Base-by-base conservation (phyloP, 2,329 filamentous ascomycete species). In the Penicillium sp. region DNA sequence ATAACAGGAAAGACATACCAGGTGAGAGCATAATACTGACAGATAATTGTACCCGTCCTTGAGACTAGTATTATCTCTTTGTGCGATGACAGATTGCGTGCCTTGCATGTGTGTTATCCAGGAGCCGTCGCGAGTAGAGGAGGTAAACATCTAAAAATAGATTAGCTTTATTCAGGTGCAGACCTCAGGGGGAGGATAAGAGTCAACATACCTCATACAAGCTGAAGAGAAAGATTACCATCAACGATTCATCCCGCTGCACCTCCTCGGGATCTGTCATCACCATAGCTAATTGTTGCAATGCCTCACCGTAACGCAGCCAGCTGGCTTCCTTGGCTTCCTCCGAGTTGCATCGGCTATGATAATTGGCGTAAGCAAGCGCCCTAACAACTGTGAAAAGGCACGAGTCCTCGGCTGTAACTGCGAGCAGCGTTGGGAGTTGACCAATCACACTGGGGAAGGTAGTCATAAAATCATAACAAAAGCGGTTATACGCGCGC, bases 61-160 rank as follows among this genome's bases (percentile, higher is more conserved):
- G 10, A 45, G 46, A 8, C 13, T 51, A 16, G 26, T 39, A n/a
- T 16, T 48, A 16, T 51, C 49, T 13, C 51, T 40, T 7, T 57
- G 45, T 1, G 48, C 54, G 23, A 59, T 43, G 10, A 59, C 42
- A 2, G 57, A 54, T 19, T 59, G 57, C 2, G 57, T 55, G 14
- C 54, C 57, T 34, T 48, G 40, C 51, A 59, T 55, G 28, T 59
- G 57, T 11, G 54, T 51, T 4, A 59, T 33, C 50, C 55, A 59
- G 3, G 48, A 55, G 9, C 57, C 57, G 18, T 59, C 57, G 6
- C 54, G 57, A 1, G 5, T 42, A 5, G 45, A 43, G 1, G 57
- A 59, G 14, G 57, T 50, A 5, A 59, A 45, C 40, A 54, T 54
- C 57, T 59, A 31, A 4, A 47, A 6, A 14, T 33, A 21, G 7